phyloP scores from a whole-genome alignment of 1,284 basidiomycete species.

The Xerocomus amazonicus region DNA sequence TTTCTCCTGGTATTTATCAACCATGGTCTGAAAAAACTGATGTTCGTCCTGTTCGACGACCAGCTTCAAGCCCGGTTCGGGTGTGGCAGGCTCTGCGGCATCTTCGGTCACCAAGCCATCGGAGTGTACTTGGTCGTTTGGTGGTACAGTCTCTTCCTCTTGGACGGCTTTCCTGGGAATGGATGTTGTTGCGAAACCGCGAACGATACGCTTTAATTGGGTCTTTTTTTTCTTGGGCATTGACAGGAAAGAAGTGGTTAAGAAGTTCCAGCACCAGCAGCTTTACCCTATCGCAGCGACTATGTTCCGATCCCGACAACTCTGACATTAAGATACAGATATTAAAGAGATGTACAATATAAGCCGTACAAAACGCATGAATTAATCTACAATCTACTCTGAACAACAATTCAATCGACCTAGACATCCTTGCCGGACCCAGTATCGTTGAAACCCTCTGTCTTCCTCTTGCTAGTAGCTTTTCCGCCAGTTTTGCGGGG shows the following conservation, averaged over 20 bases:
- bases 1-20: constrained; percentile 85
- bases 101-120: constrained; percentile 7
- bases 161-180: constrained; percentile 73
- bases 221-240: constrained; percentile 91
- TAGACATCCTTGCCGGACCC: constrained; percentile 29
- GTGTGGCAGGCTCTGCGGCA: constrained; percentile 1
- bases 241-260: neutral
- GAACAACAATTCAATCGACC: constrained; percentile 21
- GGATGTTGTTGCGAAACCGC: constrained; percentile 87
- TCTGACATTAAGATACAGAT: constrained; percentile 12
- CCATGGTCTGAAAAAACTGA: constrained; percentile 53
- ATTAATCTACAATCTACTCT: constrained; percentile 32
- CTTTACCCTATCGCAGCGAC: neutral
- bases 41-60: constrained; percentile 48
- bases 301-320: neutral
- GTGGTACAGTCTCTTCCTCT: constrained; percentile 20
- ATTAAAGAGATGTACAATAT: constrained; percentile 35
- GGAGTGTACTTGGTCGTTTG: constrained; percentile 12
- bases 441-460: constrained; percentile 21
- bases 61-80: constrained; percentile 26
- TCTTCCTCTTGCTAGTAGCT: constrained; percentile 31
- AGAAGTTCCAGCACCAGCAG: no score
- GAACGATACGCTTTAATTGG: constrained; percentile 69
- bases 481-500: constrained; percentile 34
- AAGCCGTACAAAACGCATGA: constrained; percentile 28